Evolutionary conservation across 345 rosid species (phyloP).

Genomic region (Hevea brasiliensis): DNA sequence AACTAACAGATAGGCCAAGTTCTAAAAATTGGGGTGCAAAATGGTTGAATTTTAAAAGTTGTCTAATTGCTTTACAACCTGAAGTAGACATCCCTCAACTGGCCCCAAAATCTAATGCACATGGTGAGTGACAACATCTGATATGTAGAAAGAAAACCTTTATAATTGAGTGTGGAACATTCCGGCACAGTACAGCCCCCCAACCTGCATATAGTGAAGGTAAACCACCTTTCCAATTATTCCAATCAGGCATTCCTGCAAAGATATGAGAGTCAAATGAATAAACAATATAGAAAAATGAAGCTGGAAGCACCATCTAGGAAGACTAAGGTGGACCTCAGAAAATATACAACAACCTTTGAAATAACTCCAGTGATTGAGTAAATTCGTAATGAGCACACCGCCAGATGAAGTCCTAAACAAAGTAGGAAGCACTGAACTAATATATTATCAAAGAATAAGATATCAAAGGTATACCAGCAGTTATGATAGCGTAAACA

Average conservation of each 20-base stretch:
- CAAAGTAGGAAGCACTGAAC: neutral
- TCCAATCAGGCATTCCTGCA: slow-evolving; percentile 76
- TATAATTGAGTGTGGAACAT: slow-evolving; percentile 87
- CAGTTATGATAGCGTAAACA: slow-evolving; percentile 75
- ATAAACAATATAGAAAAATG: neutral
- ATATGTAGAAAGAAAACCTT: slow-evolving; percentile 49
- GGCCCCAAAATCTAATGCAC: neutral
- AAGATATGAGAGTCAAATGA: neutral
- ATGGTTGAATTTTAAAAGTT: neutral
- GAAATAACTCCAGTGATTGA: neutral
- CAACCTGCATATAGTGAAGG: slow-evolving; percentile 86
- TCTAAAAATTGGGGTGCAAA: neutral
- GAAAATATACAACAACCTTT: neutral
- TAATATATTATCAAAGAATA: neutral
- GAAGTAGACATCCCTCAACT: neutral
- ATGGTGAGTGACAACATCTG: neutral
- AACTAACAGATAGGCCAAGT: neutral
- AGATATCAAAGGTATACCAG: slow-evolving; percentile 53
- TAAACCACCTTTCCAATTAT: slow-evolving; percentile 68
- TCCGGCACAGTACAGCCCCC: slow-evolving; percentile 92
- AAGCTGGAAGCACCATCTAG: neutral
- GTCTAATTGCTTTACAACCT: neutral
- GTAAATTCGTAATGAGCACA: neutral
- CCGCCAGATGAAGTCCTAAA: neutral
- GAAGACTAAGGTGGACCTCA: neutral